A percentile compares a stretch with the other conserved stretches of the same genome.
Conservation (phyloP, 495 filamentous ascomycete genomes). For the Neurospora sp. region DNA sequence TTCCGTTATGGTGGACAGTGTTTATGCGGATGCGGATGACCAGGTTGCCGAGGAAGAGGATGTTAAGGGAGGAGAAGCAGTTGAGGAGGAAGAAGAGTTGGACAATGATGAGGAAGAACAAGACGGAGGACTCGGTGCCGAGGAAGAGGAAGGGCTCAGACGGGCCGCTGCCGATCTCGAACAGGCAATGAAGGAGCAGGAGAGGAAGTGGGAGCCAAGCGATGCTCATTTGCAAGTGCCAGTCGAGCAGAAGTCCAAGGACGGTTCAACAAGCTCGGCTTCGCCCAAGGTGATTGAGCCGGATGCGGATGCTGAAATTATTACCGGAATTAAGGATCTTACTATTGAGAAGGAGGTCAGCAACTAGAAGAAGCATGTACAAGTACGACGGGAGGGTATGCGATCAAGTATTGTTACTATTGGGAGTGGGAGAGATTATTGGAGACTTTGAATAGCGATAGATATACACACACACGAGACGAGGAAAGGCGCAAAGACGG, state of each 20-base stretch:
- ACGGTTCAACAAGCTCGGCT: constrained; percentile 1
- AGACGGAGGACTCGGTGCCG: not conserved
- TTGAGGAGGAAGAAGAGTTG: not conserved
- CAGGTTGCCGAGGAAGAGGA: constrained; percentile 29
- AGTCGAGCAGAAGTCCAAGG: not conserved
- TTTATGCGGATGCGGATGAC: constrained; percentile 29
- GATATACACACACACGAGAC: not conserved
- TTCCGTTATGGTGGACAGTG: constrained; percentile 17
- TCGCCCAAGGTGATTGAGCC: constrained; percentile 11
- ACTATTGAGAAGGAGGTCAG: constrained; percentile 22
- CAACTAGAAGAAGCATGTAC: constrained; percentile 1
- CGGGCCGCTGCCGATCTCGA: not conserved
- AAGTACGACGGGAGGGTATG: not conserved
- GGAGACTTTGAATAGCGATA: not conserved
- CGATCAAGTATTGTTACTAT: not conserved
- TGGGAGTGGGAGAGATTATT: not conserved
- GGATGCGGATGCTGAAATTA: constrained; percentile 38
- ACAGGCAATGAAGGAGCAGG: not conserved
- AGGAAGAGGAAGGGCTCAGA: not conserved
- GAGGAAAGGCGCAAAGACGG: not conserved
- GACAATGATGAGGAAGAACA: not conserved
- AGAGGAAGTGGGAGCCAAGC: not conserved
- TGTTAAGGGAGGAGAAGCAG: constrained; percentile 16
- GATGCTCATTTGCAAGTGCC: not conserved
- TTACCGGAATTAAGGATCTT: constrained; percentile 39